phyloP scores from a whole-genome alignment of 257 asterid species.

The Primulina tabacum region DNA sequence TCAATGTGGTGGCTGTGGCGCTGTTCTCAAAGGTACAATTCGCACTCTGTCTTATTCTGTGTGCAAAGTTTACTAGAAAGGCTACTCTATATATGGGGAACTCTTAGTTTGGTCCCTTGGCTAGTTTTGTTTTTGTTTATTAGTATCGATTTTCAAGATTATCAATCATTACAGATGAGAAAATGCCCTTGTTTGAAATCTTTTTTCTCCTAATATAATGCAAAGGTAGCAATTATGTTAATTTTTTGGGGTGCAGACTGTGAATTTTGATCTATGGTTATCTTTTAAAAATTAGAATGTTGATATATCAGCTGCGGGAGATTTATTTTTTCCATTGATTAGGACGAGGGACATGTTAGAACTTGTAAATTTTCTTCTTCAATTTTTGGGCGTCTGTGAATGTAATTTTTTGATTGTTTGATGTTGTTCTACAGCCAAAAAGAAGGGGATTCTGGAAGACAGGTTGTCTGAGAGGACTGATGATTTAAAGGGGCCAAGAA shows the following conservation, averaged over 20 bases:
- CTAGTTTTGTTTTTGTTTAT: conserved; percentile 12
- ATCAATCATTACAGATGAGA: conserved; percentile 3
- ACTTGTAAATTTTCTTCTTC: not conserved
- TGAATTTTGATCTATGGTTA: conserved; percentile 13
- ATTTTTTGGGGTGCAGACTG: conserved; percentile 10
- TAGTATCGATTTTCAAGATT: not conserved
- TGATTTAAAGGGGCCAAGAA: conserved; percentile 32
- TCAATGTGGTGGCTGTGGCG: conserved; percentile 90
- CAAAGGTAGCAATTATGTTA: not conserved
- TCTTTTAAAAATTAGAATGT: not conserved
- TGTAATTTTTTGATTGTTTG: conserved; percentile 1
- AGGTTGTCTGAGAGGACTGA: conserved; percentile 44
- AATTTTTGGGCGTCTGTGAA: not conserved
- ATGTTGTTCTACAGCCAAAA: conserved; percentile 50
- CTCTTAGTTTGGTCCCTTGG: conserved; percentile 22
- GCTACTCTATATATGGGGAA: not conserved
- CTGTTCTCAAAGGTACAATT: conserved; percentile 76
- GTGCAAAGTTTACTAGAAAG: not conserved
- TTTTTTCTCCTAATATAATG: not conserved
- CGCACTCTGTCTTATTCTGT: not conserved
- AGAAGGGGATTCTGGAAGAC: conserved; percentile 51
- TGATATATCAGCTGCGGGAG: not conserved
- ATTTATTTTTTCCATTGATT: not conserved
- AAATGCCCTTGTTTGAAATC: conserved; percentile 1
- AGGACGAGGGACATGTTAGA: conserved; percentile 15